Evolutionary conservation across 2,329 filamentous ascomycete genomes (phyloP), one percentile per base, ranked within the genome.

Genomic region (Beauveria pseudobassiana): DNA sequence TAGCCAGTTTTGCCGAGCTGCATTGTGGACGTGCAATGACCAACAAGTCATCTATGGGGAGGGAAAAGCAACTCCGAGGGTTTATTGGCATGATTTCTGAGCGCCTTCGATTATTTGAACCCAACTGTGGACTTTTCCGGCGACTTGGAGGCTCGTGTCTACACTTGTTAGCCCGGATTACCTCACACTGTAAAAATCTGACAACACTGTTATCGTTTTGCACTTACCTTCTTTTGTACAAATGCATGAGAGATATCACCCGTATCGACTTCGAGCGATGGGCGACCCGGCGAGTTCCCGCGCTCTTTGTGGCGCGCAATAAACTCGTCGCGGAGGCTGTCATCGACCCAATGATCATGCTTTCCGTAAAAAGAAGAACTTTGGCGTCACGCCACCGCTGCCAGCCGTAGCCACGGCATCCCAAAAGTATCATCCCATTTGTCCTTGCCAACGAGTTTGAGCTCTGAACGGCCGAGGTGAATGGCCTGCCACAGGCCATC

Each of bases 311-410:
- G 72, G 48, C 71, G 71, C 50, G 74, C 74, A 59, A 87, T 83
- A 62, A 88, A 82, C 30, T 76, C 77, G 65, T 87, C 83, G 9
- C 85, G 76, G 52, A 79, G 76, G 55, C 78, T 74, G 53, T 83
- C 74, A 3, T 82, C 80, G 1, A 88, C 83, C 86, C 86, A 88
- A 62, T 86, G 80, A 63, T 88, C 86, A 56, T 81, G 72, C 64
- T 79, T 74, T 2, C 80, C 85, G 65, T 86, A 88, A 55, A 85
- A 87, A 78, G 65, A 82, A 80, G 67, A 87, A 82, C 64, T 79
- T 83, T 1, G 79, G 80, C 24, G 71, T 63, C 64, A 45, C 59
- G n/a, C 59, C 60, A 10, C n/a, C 34, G 2, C 20, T 16, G 14
- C 42, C 46, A 5, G 51, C 18, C 1, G 63, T 62, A 2, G 64